phyloP scores from a whole-genome alignment of 2,329 filamentous ascomycete genomes.

The Knoxdaviesia capensis region DNA sequence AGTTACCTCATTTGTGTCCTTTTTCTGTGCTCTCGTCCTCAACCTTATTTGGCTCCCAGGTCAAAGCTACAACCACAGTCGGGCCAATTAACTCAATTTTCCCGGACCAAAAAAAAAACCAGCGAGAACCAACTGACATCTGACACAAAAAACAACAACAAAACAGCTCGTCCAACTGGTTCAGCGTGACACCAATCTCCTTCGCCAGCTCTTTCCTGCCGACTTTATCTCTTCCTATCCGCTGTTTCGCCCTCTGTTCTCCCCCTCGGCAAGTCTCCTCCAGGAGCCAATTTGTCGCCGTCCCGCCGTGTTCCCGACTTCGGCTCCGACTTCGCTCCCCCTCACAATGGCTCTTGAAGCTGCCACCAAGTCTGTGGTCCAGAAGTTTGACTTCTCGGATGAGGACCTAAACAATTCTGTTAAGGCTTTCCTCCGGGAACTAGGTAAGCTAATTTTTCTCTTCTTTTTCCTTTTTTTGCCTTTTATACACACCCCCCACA shows the following conservation, averaged over 20 bases:
- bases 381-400: constrained; percentile 68
- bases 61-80: too few species aligned
- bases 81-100: too few species aligned
- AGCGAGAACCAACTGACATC: too few species aligned
- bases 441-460: constrained; percentile 30
- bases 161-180: neutral
- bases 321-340: constrained; percentile 30
- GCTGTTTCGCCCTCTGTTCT: constrained; percentile 7
- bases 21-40: neutral
- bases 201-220: neutral
- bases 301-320: constrained; percentile 26
- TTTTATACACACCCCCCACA: too few species aligned
- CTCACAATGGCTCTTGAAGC: constrained; percentile 41
- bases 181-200: constrained; percentile 1
- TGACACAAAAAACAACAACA: too few species aligned
- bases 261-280: constrained; percentile 13
- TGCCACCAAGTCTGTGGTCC: constrained; percentile 62
- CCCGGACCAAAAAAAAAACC: too few species aligned
- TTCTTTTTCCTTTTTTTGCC: neutral
- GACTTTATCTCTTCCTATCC: constrained; percentile 1
- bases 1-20: neutral
- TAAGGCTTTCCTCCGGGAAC: constrained; percentile 68
- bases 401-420: constrained; percentile 64
- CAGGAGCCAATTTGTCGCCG: too few species aligned
- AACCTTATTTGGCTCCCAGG: too few species aligned